Evolutionary conservation across 441 rosid species (phyloP).

Genomic region (Sinapis alba): DNA sequence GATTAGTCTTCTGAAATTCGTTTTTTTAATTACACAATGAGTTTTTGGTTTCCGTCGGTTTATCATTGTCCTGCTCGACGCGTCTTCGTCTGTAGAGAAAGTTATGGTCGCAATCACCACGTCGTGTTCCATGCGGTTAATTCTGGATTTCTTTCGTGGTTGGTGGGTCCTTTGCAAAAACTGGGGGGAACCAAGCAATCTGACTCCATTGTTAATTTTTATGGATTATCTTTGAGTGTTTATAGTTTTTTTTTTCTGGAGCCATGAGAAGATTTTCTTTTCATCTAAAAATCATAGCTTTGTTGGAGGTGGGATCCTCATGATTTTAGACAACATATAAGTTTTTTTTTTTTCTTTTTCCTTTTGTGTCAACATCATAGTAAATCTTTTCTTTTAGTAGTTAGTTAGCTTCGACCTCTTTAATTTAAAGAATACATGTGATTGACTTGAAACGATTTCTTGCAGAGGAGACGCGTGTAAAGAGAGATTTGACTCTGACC

Average conservation of each 20-base stretch:
- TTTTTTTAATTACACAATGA: neutral
- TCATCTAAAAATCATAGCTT: neutral
- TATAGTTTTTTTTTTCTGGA: neutral
- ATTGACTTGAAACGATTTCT: slow-evolving; percentile 17
- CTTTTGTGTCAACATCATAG: slow-evolving; percentile 31
- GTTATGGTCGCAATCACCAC: slow-evolving; percentile 1
- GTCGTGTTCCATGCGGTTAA: neutral
- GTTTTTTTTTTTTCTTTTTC: neutral
- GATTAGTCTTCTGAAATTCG: neutral
- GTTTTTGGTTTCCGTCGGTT: slow-evolving; percentile 6
- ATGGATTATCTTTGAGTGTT: neutral
- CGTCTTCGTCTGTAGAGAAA: neutral
- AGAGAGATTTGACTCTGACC: slow-evolving; percentile 21
- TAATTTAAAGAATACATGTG: neutral
- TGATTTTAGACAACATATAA: neutral
- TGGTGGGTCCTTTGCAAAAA: slow-evolving; percentile 7
- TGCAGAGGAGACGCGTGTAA: slow-evolving; percentile 21
- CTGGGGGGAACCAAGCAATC: neutral
- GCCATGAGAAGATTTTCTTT: neutral
- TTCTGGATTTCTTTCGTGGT: slow-evolving; percentile 11
- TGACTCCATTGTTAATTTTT: neutral
- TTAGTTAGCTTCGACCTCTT: slow-evolving; percentile 5
- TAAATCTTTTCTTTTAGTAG: slow-evolving; percentile 1
- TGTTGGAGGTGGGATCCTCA: slow-evolving; percentile 24
- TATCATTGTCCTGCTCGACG: neutral